Percentiles rank a stretch among this genome's conserved stretches.
These are phyloP conservation scores for Luffa aegyptiaca DNA, from an alignment of 306 rosid species.

Conservation along the genomic window DNA sequence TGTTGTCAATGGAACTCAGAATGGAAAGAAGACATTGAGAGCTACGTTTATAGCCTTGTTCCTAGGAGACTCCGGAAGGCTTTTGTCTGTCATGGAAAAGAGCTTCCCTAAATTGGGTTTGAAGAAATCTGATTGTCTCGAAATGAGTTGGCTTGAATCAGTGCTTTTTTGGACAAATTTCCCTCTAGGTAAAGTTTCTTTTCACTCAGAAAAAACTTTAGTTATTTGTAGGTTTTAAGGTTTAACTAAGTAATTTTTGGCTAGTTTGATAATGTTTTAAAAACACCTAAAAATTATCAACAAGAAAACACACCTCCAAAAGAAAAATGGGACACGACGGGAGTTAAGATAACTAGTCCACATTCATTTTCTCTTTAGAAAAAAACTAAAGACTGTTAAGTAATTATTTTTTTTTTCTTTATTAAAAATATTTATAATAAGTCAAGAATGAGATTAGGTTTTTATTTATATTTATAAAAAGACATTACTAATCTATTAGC, in stretches of 20 bases:
- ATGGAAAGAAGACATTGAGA: conserved; percentile 24
- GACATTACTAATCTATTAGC: too few species aligned
- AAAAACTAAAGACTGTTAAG: too few species aligned
- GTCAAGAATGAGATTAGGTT: too few species aligned
- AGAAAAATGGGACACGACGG: too few species aligned
- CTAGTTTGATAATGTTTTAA: too few species aligned
- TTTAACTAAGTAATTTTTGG: not conserved
- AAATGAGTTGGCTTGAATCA: conserved; percentile 40
- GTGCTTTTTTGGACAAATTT: conserved; percentile 34
- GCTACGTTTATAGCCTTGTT: conserved; percentile 27
- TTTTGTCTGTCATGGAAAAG: conserved; percentile 25
- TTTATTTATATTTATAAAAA: too few species aligned
- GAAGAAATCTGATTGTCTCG: conserved; percentile 29
- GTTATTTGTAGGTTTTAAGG: not conserved
- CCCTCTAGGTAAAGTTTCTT: not conserved
- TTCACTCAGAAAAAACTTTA: not conserved
- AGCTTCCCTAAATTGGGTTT: conserved; percentile 43
- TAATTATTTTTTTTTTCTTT: too few species aligned
- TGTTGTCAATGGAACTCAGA: conserved; percentile 18
- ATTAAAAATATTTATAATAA: too few species aligned
- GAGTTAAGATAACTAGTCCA: too few species aligned
- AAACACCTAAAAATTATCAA: too few species aligned
- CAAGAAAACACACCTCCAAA: too few species aligned
- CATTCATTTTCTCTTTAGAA: too few species aligned
- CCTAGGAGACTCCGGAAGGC: conserved; percentile 38